phyloP scores from a whole-genome alignment of 805 yeast species.

The Starmerella floris region DNA sequence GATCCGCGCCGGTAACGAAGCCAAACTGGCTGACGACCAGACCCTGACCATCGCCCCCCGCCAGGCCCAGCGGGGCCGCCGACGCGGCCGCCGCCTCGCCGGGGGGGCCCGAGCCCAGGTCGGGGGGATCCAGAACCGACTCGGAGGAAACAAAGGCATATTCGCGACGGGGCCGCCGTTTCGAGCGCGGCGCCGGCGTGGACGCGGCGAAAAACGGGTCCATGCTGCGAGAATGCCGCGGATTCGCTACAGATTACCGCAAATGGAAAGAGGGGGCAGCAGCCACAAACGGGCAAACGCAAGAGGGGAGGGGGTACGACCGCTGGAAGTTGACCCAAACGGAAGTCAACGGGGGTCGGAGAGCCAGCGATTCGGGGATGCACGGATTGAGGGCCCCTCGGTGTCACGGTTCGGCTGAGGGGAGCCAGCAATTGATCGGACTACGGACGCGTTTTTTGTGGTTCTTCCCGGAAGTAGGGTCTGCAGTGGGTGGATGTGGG shows the following conservation, averaged over 20 bases:
- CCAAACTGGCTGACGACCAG: no score
- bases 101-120: neutral
- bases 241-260: no score
- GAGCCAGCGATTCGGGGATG: neutral
- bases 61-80: no score
- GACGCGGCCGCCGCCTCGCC: no score
- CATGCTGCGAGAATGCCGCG: neutral
- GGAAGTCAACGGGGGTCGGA: neutral
- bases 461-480: neutral
- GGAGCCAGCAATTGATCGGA: neutral
- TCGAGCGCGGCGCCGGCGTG: neutral
- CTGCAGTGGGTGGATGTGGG: neutral
- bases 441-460: neutral
- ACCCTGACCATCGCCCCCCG: no score
- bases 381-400: neutral
- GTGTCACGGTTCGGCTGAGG: neutral
- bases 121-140: constrained; percentile 1
- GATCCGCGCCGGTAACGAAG: no score
- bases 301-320: neutral
- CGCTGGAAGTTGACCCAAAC: neutral
- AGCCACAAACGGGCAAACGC: no score
- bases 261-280: no score
- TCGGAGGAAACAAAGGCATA: constrained; percentile 3
- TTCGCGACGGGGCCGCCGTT: neutral
- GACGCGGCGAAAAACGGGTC: neutral